These are phyloP conservation scores for Cutaneotrichosporon sp. DNA, from an alignment of 1,284 basidiomycete genomes.

Conservation along the genomic window DNA sequence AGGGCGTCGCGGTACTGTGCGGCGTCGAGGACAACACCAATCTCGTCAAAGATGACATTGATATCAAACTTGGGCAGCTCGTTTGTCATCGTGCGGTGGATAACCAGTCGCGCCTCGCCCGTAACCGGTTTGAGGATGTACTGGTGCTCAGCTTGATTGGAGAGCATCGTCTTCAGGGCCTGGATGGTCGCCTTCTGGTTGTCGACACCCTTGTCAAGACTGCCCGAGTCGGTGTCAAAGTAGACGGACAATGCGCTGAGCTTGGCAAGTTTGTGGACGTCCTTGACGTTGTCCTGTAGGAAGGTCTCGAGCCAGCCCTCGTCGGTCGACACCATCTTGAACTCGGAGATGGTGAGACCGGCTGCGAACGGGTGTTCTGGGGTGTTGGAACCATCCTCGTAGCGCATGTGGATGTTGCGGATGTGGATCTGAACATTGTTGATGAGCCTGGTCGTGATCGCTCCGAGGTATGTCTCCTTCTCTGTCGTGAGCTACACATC, in stretches of 20 bases:
- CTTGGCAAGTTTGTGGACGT: conserved; percentile 92
- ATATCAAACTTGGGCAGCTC: conserved; percentile 82
- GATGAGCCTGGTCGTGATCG: conserved; percentile 84
- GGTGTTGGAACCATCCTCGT: conserved; percentile 92
- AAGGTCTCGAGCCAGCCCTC: conserved; percentile 91
- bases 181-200: conserved; percentile 65
- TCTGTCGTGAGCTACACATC: conserved; percentile 47
- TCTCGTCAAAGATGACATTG: conserved; percentile 88
- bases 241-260: conserved; percentile 87
- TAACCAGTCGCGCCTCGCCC: conserved; percentile 83
- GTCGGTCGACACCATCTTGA: conserved; percentile 92
- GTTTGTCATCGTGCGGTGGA: conserved; percentile 75
- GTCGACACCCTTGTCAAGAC: conserved; percentile 65
- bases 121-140: conserved; percentile 95
- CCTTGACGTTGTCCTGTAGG: conserved; percentile 83
- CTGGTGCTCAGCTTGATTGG: conserved; percentile 69
- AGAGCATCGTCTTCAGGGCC: conserved; percentile 77
- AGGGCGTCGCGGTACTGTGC: conserved; percentile 95
- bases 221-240: conserved; percentile 89
- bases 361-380: conserved; percentile 96
- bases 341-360: conserved; percentile 87
- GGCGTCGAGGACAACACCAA: conserved; percentile 88
- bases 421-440: conserved; percentile 97
- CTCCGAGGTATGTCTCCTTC: conserved; percentile 73
- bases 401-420: conserved; percentile 91